Evolutionary conservation across 1,284 basidiomycete genomes (phyloP).

Genomic region (Leccinum subrobustum): DNA sequence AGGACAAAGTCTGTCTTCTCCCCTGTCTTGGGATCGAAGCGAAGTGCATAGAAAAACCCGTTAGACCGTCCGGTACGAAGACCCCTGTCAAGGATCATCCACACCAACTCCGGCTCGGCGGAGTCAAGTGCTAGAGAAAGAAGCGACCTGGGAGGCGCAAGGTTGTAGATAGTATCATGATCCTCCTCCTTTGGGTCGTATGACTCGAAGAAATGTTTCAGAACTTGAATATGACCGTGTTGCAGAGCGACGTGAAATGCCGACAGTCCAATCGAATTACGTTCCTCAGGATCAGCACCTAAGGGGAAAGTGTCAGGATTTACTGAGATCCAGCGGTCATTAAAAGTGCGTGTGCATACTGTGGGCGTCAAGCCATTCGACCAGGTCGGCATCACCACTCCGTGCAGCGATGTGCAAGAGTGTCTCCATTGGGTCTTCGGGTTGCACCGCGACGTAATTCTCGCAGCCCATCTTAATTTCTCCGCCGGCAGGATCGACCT

Average conservation of each 20-base stretch:
- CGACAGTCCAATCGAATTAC: constrained; percentile 53
- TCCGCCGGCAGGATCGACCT: constrained; percentile 66
- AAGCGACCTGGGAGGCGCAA: constrained; percentile 40
- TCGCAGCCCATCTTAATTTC: constrained; percentile 60
- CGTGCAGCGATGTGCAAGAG: constrained; percentile 63
- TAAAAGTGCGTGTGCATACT: constrained; percentile 43
- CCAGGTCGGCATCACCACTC: constrained; percentile 52
- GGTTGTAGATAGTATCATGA: constrained; percentile 45
- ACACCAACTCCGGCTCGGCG: constrained; percentile 57
- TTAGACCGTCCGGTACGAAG: constrained; percentile 85
- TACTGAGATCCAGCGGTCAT: constrained; percentile 20
- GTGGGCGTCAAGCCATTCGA: constrained; percentile 68
- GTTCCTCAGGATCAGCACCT: constrained; percentile 73
- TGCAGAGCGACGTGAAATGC: constrained; percentile 66
- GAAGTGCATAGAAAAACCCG: constrained; percentile 84
- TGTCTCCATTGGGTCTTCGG: constrained; percentile 60
- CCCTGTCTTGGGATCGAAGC: constrained; percentile 79
- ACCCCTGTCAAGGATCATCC: constrained; percentile 58
- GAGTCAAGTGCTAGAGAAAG: constrained; percentile 59
- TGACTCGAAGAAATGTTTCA: constrained; percentile 56
- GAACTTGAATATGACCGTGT: constrained; percentile 46
- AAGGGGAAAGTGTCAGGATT: constrained; percentile 20
- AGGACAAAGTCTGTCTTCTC: constrained; percentile 86
- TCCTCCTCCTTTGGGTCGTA: constrained; percentile 52
- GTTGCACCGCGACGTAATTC: constrained; percentile 44